These are phyloP conservation scores for Rhizopus microsporus DNA, from an alignment of 371 early-diverging fungal genomes.

Conservation along the genomic window DNA sequence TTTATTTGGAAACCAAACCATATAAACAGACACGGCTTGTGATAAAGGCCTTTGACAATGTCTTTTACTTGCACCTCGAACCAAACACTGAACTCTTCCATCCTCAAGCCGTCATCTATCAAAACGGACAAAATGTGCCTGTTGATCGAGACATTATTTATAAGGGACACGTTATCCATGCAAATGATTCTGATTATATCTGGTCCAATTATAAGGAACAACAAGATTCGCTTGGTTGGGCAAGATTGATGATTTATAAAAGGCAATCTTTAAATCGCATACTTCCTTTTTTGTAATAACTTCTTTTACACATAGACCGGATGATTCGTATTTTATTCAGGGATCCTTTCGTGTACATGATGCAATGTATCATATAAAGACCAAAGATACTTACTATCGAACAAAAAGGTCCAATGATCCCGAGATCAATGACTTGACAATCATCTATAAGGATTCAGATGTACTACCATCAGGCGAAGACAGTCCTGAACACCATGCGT, in stretches of 20 bases:
- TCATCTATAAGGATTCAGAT: constrained; percentile 75
- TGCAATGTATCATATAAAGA: constrained; percentile 67
- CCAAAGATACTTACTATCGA: constrained; percentile 53
- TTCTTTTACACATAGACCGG: constrained; percentile 12
- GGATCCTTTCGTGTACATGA: constrained; percentile 61
- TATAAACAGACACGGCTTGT: constrained; percentile 12
- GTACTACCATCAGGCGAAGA: constrained; percentile 5
- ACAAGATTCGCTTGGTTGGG: constrained; percentile 57
- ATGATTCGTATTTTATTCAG: constrained; percentile 50
- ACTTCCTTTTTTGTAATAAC: background rate
- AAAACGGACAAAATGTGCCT: background rate
- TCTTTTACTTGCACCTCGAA: constrained; percentile 68
- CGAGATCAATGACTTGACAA: constrained; percentile 35
- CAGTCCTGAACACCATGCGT: constrained; percentile 5
- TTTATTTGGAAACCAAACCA: no score
- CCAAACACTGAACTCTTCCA: constrained; percentile 79
- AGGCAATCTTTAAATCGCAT: constrained; percentile 7
- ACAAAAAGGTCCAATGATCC: constrained; percentile 63
- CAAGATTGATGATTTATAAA: constrained; percentile 54
- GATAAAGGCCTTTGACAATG: constrained; percentile 21
- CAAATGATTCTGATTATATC: background rate
- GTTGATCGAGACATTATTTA: constrained; percentile 7
- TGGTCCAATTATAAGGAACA: background rate
- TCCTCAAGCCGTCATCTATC: constrained; percentile 48
- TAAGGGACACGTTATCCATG: constrained; percentile 15